phyloP scores from a whole-genome alignment of 768 basidiomycete species.

The Podaxis pistillaris region DNA sequence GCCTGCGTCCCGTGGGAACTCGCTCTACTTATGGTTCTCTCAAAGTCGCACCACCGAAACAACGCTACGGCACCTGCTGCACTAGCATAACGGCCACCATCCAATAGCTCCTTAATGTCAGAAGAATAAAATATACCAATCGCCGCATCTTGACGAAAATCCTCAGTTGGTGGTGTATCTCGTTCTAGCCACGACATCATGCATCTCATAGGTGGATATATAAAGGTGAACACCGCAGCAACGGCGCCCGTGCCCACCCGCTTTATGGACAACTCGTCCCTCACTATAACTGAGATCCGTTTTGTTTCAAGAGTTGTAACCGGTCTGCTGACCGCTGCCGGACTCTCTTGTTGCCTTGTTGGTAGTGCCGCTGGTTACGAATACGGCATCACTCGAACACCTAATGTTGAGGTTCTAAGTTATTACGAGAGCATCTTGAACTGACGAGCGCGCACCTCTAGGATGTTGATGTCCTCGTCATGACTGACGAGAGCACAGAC shows the following conservation, averaged over 20 bases:
- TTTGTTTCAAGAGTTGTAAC: background rate
- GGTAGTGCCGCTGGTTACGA: slow-evolving; percentile 14
- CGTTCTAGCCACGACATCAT: too few species aligned
- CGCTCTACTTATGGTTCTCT: slow-evolving; percentile 20
- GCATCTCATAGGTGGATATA: background rate
- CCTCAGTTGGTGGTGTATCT: too few species aligned
- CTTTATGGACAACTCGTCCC: background rate
- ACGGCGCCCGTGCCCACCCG: slow-evolving; percentile 8
- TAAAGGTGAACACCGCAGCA: background rate
- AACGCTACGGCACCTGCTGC: too few species aligned
- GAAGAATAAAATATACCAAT: background rate
- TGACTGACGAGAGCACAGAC: slow-evolving; percentile 9
- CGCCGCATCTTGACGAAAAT: too few species aligned
- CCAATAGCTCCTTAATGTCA: too few species aligned
- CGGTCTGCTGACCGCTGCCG: background rate
- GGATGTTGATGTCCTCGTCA: slow-evolving; percentile 20
- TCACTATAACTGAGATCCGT: slow-evolving; percentile 11
- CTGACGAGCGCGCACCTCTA: background rate
- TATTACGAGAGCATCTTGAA: background rate
- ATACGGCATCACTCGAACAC: slow-evolving; percentile 11
- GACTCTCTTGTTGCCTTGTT: slow-evolving; percentile 13
- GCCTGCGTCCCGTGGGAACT: slow-evolving; percentile 11
- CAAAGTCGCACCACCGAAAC: slow-evolving; percentile 12
- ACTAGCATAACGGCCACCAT: too few species aligned
- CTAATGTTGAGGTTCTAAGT: slow-evolving; percentile 8